Percentiles rank a stretch among this genome's conserved stretches.
Evolutionary conservation across 2,329 filamentous ascomycete genomes (phyloP).

Genomic region (Sporothrix euskadiensis): DNA sequence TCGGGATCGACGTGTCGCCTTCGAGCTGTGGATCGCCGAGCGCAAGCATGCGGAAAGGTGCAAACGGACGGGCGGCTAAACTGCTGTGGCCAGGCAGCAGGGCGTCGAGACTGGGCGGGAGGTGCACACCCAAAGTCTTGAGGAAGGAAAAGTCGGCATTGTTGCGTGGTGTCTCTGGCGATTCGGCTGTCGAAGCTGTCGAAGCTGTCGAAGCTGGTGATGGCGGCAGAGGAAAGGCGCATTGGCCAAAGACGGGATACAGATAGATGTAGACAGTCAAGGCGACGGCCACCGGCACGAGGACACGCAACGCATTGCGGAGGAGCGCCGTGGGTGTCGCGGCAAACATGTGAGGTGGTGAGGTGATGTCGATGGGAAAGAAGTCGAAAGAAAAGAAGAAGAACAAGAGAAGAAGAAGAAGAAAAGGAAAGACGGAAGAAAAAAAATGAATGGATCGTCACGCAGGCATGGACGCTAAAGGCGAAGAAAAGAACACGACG

Average conservation of each 20-base stretch:
- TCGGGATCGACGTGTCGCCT: conserved; percentile 80
- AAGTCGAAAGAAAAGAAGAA: neutral
- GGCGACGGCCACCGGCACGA: conserved; percentile 66
- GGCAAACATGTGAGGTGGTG: conserved; percentile 52
- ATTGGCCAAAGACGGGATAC: conserved; percentile 78
- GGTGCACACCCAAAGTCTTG: conserved; percentile 46
- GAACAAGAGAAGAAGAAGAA: neutral
- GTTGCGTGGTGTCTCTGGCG: conserved; percentile 25
- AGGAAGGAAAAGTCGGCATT: conserved; percentile 39
- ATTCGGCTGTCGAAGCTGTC: neutral
- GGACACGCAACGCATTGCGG: conserved; percentile 57
- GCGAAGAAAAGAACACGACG: neutral
- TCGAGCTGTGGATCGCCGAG: conserved; percentile 93
- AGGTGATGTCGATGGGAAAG: conserved; percentile 36
- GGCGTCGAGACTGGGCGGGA: conserved; percentile 8
- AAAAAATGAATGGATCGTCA: neutral
- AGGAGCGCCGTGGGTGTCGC: conserved; percentile 48
- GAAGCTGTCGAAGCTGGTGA: conserved; percentile 16
- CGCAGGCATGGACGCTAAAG: conserved; percentile 12
- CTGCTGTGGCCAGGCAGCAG: conserved; percentile 31
- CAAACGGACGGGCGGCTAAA: conserved; percentile 41
- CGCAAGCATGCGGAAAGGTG: conserved; percentile 83
- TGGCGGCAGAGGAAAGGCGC: conserved; percentile 68
- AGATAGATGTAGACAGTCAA: conserved; percentile 80
- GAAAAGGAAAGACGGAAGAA: neutral